Percentiles rank a stretch among this genome's conserved stretches.
phyloP scores from a whole-genome alignment of 306 rosid genomes.

The Ceratonia siliqua region DNA sequence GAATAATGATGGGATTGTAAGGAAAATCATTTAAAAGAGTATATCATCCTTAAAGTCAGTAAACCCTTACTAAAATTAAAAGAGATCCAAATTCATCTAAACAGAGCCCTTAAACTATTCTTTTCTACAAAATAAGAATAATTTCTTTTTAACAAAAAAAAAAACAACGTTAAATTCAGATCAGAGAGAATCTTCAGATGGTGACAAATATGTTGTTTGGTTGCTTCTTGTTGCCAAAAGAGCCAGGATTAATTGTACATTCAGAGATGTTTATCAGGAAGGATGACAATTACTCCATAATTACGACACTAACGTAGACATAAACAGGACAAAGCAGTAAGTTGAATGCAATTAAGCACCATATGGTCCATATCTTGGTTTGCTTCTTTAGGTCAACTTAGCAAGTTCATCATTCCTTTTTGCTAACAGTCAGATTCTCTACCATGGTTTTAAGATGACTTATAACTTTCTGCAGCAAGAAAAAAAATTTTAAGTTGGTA shows the following conservation, averaged over 20 bases:
- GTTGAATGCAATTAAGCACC: constrained; percentile 19
- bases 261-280: constrained; percentile 14
- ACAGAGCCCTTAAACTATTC: constrained; percentile 1
- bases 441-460: constrained; percentile 10
- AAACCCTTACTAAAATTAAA: neutral
- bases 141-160: neutral
- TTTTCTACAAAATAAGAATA: neutral
- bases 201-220: constrained; percentile 1
- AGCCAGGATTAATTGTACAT: constrained; percentile 2
- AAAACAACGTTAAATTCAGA: neutral
- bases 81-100: constrained; percentile 17
- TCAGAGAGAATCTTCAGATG: constrained; percentile 13
- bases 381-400: constrained; percentile 12
- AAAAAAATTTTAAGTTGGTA: neutral
- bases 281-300: constrained; percentile 16
- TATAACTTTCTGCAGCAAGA: neutral
- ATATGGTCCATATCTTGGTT: neutral
- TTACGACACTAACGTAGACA: constrained; percentile 22
- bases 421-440: constrained; percentile 26
- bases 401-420: constrained; percentile 2
- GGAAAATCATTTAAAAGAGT: constrained; percentile 10
- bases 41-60: constrained; percentile 6
- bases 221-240: constrained; percentile 2
- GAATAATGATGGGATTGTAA: constrained; percentile 21
- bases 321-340: constrained; percentile 15